These are phyloP conservation scores for Coemansia sp. DNA, from an alignment of 192 early-diverging fungal species.

Conservation along the genomic window DNA sequence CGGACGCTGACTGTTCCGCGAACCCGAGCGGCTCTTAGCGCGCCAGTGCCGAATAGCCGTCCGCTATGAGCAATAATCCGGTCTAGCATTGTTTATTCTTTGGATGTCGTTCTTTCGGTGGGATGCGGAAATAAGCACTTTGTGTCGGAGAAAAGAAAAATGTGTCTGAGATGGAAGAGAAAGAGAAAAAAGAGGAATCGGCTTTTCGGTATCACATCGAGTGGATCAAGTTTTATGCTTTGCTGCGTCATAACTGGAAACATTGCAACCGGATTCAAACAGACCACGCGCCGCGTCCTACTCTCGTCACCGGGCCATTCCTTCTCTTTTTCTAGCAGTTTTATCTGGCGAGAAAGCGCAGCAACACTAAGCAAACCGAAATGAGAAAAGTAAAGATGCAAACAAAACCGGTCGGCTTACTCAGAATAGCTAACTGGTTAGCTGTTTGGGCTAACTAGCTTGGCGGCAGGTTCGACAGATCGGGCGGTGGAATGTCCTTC, in stretches of 20 bases:
- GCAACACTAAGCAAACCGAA: no score
- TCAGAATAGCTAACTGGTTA: no score
- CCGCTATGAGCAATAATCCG: constrained; percentile 17
- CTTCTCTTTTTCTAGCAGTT: no score
- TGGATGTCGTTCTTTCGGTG: background rate
- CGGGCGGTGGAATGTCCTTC: constrained; percentile 59
- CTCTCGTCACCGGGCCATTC: no score
- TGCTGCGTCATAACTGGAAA: background rate
- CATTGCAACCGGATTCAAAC: no score
- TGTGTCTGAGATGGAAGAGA: background rate
- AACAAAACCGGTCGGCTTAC: background rate
- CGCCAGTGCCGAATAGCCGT: background rate
- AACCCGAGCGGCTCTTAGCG: background rate
- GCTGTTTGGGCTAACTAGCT: constrained; percentile 76
- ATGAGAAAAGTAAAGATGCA: background rate
- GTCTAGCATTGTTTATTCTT: constrained; percentile 14
- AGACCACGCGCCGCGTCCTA: no score
- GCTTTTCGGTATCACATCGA: background rate
- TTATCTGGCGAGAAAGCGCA: no score
- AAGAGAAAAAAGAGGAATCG: background rate
- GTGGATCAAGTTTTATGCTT: background rate
- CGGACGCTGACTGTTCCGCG: background rate
- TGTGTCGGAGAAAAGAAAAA: background rate
- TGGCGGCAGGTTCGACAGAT: constrained; percentile 90
- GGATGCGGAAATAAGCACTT: background rate